Conservation (phyloP, 768 basidiomycete genomes). For the Mycena kentingensis region DNA sequence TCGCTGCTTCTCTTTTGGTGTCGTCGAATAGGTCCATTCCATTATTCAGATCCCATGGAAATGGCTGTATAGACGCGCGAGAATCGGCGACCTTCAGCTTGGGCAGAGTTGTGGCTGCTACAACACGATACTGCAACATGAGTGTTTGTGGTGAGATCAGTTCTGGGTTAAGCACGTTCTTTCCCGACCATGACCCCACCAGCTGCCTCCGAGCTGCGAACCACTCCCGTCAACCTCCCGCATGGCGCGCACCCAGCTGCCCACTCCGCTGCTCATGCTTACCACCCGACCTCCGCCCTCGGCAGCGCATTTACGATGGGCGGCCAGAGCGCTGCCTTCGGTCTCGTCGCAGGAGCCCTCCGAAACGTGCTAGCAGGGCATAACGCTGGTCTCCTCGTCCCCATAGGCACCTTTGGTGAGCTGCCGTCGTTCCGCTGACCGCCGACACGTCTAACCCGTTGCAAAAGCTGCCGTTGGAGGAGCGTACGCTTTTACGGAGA, state of each 20-base stretch:
- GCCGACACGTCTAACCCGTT: constrained; percentile 6
- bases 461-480: constrained; percentile 83
- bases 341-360: constrained; percentile 69
- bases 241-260: too few species aligned
- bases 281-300: constrained; percentile 5
- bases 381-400: constrained; percentile 83
- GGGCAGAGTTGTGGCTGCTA: not conserved
- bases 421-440: constrained; percentile 11
- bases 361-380: constrained; percentile 73
- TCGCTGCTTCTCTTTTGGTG: constrained; percentile 35
- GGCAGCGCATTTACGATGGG: constrained; percentile 14
- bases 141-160: too few species aligned
- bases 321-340: constrained; percentile 29
- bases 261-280: not conserved
- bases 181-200: too few species aligned
- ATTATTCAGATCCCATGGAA: constrained; percentile 16
- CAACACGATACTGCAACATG: too few species aligned
- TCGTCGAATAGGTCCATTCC: not conserved
- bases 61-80: constrained; percentile 3
- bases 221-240: not conserved
- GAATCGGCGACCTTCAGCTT: not conserved
- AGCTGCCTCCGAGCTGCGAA: not conserved
- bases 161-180: too few species aligned
- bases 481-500: constrained; percentile 81
- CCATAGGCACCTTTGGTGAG: constrained; percentile 91